These are phyloP conservation scores for Flaveria trinervia DNA, from an alignment of 129 eudicot genomes.

Conservation along the genomic window DNA sequence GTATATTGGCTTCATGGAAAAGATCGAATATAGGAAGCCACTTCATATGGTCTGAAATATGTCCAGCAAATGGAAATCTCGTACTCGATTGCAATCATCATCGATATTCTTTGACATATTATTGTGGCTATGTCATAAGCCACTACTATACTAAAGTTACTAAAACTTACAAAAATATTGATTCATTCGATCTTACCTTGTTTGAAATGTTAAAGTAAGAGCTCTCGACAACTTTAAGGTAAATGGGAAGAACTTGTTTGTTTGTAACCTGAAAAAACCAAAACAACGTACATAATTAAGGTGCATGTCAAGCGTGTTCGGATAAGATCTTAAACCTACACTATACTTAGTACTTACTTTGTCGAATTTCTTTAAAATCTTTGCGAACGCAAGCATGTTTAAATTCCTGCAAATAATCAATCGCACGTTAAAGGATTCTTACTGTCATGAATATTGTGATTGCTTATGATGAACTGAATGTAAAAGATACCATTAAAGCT, in stretches of 20 bases:
- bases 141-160: conserved; percentile 27
- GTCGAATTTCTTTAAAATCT: conserved; percentile 97
- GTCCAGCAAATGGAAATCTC: conserved; percentile 29
- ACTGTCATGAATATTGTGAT: not conserved
- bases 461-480: not conserved
- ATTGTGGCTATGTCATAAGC: conserved; percentile 29
- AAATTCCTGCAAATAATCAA: conserved; percentile 60
- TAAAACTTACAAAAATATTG: not conserved
- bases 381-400: conserved; percentile 97
- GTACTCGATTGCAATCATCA: conserved; percentile 45
- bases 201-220: conserved; percentile 96
- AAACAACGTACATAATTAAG: conserved; percentile 26
- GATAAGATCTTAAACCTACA: conserved; percentile 10
- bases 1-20: conserved; percentile 1
- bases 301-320: not conserved
- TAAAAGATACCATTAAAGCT: not conserved
- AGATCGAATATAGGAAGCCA: conserved; percentile 34
- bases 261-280: conserved; percentile 72
- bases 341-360: conserved; percentile 53
- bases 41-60: conserved; percentile 43
- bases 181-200: conserved; percentile 52
- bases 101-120: conserved; percentile 32
- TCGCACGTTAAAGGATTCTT: not conserved
- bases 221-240: conserved; percentile 89
- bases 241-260: conserved; percentile 88